Evolutionary conservation across 2,329 filamentous ascomycete species (phyloP), one percentile per base, ranked within the genome.

Genomic region (Sarocladium brachiariae): DNA sequence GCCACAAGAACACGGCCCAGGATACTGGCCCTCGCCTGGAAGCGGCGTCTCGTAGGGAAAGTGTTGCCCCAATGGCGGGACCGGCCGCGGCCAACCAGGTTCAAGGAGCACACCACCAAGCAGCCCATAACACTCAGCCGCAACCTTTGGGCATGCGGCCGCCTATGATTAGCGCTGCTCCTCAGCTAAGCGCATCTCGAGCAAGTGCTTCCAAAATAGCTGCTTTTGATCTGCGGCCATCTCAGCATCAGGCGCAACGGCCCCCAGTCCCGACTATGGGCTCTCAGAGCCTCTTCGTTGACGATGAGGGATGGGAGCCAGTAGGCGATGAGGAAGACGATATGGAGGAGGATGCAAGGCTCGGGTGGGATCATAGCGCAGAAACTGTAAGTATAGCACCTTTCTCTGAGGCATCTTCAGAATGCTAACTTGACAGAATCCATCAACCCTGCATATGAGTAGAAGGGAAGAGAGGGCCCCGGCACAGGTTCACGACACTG

Each of bases 361-460:
- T 91, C 39, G 84, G 83, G 33, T 92, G 87, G 87, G 85, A 90
- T 65, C 76, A 83, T 49, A 86, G 78, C 60, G 79, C 76, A 33
- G 76, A 84, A 45, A 73, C 76, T 55, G 83, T 85, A 66, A 72
- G 75, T 65, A 49, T 14, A 10, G 10, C 11, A 16, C 21, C 9
- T 24, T 13, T 6, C 5, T 45, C 11, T 35, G n/a, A 18, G 2
- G 18, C 18, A 13, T 7, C 30, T 33, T 9, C 11, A 8, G 3
- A 31, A 51, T 50, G 50, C 61, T 70, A 56, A 72, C 64, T 34
- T 50, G 24, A 48, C 53, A 78, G 75, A 71, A 72, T 38, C 64
- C 67, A 18, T 69, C 74, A 21, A 60, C 66, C 16, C 59, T 73
- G 55, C 72, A 71, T 34, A 67, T 75, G 56, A 70, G 65, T 47